Conservation (phyloP, 1,139 yeast genomes). For the Lodderomyces theae region DNA sequence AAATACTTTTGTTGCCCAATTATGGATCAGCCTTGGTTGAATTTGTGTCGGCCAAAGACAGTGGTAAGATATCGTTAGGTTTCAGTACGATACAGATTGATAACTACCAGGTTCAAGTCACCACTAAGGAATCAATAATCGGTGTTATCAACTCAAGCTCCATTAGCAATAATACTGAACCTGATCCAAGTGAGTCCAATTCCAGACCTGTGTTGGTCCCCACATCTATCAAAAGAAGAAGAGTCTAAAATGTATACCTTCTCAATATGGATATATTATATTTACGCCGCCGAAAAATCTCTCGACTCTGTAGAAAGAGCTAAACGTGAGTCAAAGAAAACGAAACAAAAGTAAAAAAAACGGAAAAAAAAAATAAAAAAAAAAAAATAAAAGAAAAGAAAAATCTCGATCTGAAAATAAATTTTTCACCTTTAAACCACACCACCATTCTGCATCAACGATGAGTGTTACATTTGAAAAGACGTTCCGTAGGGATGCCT, state of each 20-base stretch:
- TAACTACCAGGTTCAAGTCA: conserved; percentile 6
- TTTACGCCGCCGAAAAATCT: background rate
- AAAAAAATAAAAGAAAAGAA: background rate
- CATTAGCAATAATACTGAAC: background rate
- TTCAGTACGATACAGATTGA: conserved; percentile 11
- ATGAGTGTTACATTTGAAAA: conserved; percentile 50
- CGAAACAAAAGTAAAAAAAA: background rate
- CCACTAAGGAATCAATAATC: conserved; percentile 6
- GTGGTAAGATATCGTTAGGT: conserved; percentile 57
- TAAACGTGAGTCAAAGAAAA: background rate
- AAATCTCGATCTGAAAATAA: conserved; percentile 4
- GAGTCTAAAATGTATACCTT: background rate
- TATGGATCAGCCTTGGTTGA: conserved; percentile 54
- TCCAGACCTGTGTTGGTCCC: conserved; percentile 8
- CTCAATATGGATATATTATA: background rate
- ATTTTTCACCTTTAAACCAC: conserved; percentile 4
- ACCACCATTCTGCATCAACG: conserved; percentile 6
- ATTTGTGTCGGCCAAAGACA: conserved; percentile 42
- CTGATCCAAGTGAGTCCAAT: background rate
- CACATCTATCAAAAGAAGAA: conserved; percentile 11
- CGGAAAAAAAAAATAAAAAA: background rate
- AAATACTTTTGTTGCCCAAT: conserved; percentile 48
- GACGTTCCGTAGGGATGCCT: conserved; percentile 90
- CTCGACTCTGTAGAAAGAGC: background rate
- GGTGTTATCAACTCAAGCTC: background rate